These are phyloP conservation scores for Capsicum pubescens DNA, from an alignment of 257 asterid genomes.

Conservation along the genomic window DNA sequence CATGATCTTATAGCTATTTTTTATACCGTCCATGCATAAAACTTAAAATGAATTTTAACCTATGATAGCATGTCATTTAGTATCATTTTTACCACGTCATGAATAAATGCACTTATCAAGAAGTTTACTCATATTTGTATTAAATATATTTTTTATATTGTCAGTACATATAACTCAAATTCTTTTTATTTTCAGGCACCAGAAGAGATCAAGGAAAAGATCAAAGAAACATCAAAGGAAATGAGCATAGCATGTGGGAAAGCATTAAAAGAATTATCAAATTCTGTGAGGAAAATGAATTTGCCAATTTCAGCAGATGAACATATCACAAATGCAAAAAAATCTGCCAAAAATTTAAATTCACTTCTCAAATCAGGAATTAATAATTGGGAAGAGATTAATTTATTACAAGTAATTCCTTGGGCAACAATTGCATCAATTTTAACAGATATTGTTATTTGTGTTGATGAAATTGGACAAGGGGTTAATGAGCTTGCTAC, in stretches of 20 bases:
- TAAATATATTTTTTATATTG: neutral
- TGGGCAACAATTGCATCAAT: slow-evolving; percentile 63
- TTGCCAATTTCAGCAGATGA: slow-evolving; percentile 43
- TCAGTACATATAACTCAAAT: neutral
- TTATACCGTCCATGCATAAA: too few relatives aligned
- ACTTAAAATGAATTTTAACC: too few relatives aligned
- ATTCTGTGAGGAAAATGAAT: slow-evolving; percentile 55
- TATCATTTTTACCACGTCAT: too few relatives aligned
- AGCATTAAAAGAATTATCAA: slow-evolving; percentile 63
- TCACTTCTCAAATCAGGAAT: slow-evolving; percentile 53
- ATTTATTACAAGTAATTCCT: slow-evolving; percentile 51
- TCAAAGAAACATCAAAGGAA: slow-evolving; percentile 43
- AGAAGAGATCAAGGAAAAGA: slow-evolving; percentile 40
- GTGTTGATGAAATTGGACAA: slow-evolving; percentile 54
- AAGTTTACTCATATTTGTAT: too few relatives aligned
- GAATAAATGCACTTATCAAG: too few relatives aligned
- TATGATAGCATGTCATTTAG: too few relatives aligned
- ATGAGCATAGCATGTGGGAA: slow-evolving; percentile 69
- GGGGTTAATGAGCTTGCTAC: slow-evolving; percentile 67
- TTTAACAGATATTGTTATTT: slow-evolving; percentile 50
- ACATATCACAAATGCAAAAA: slow-evolving; percentile 47
- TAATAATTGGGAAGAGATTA: slow-evolving; percentile 36
- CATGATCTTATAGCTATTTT: neutral
- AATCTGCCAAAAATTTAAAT: slow-evolving; percentile 49
- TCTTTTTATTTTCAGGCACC: slow-evolving; percentile 51